Evolutionary conservation across 768 basidiomycete genomes (phyloP), one percentile per base, ranked within the genome.

Genomic region (Boletus tomentosulus): DNA sequence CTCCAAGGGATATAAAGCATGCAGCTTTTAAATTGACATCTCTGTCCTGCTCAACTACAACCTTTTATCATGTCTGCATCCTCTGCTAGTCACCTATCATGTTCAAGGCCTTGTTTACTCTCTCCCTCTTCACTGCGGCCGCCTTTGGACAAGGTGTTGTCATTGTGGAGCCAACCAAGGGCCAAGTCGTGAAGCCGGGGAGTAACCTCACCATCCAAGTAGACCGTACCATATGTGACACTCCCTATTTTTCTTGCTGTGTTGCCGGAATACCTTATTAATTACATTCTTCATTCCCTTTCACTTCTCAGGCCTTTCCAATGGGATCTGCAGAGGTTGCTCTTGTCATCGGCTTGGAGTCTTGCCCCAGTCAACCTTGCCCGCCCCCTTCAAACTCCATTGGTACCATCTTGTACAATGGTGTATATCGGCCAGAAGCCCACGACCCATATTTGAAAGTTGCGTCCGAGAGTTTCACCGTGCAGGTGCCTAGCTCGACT

Each of bases 401-500:
- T 58, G 79, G 79, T 16, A 57, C 51, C 10, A 70, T 81, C n/a
- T 64, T 82, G 43, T 80, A 78, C 63, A 74, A 73, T 43, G 81
- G 80, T 12, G 63, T 64, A 12, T 81, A 71, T 54, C 57, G 63
- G 28, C 79, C 80, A 0, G 57, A 73, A 51, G 61, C 59, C 44
- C 63, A 73, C 24, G 56, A 68, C 11, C 6, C 34, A 4, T 57
- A 62, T 25, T 65, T 68, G 50, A n/a, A n/a, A n/a, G 60, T 61
- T 4, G 76, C 78, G 12, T 72, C 77, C 63, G 66, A 81, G 49
- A 78, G 78, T 57, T 76, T 79, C 53, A 72, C 75, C 4, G 67
- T 80, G 4, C 64, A 63, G 35, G 61, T 81, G 15, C 78, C 79
- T 2, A 43, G 64, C 19, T 44, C n/a, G 6, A 13, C 63, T 6